Evolutionary conservation across 2,329 filamentous ascomycete species (phyloP), one percentile per base, ranked within the genome.

Genomic region (Stachybotrys chartarum): DNA sequence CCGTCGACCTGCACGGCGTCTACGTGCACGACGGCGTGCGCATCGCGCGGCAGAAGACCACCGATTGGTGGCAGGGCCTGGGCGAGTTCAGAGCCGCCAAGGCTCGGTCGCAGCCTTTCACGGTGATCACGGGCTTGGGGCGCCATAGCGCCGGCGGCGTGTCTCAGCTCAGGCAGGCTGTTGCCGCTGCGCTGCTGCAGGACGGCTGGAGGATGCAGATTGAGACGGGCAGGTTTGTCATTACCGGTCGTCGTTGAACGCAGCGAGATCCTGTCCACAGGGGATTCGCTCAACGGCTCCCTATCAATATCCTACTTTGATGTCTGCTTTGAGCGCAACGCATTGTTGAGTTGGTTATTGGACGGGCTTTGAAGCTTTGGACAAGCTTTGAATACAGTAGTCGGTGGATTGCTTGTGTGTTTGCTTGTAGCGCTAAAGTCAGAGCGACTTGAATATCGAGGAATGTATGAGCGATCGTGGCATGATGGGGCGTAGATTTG

Each of bases 191-290:
- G 66, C 75, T 97, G 47, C 78, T 85, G 45, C 79, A 82, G 49
- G 89, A 93, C 57, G 91, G 91, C 0, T 97, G 93, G 93, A 91
- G 83, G 66, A 76, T 94, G 39, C 83, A 91, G 67, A 79, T 88
- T 49, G 80, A 84, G 48, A 85, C 83, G 31, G 92, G 91, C 0
- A 80, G 82, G 44, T 80, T 93, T 64, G 73, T 85, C 52, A 82
- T 97, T 16, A 84, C 75, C 11, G 92, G 92, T 0, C 70, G 75
- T 51, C 67, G 66, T 54, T 72, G 64, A 65, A 24, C 24, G 24
- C 24, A 24, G 4, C 24, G 24, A 24, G 24, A 24, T 24, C 24
- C 24, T 24, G 24, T 24, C 24, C 24, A 24, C 24, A 24, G 4
- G 24, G 24, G 4, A 24, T 24, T 24, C 24, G 24, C 24, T 24